A percentile compares a stretch with the other conserved stretches of the same genome.
These are phyloP conservation scores for Solanum gracilifrons DNA, from an alignment of 257 asterid species.

Conservation along the genomic window DNA sequence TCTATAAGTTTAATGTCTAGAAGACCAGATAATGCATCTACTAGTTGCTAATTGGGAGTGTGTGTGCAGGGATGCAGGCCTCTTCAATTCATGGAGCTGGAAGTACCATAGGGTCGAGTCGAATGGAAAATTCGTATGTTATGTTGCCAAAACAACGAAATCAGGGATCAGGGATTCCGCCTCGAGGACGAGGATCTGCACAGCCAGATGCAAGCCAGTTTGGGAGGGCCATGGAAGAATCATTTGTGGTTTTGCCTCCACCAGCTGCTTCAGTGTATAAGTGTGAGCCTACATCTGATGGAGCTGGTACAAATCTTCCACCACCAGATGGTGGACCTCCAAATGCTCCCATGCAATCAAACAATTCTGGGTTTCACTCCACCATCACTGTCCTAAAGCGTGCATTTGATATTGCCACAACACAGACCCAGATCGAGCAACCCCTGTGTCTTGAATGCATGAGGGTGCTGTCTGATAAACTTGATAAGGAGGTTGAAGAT, in stretches of 20 bases:
- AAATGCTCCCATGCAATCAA: conserved; percentile 40
- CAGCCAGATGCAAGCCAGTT: conserved; percentile 53
- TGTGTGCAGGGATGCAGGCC: conserved; percentile 67
- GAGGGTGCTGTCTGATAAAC: conserved; percentile 85
- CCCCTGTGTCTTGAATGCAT: conserved; percentile 97
- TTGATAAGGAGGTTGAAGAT: conserved; percentile 97
- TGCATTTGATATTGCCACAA: conserved; percentile 86
- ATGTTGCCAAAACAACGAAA: conserved; percentile 79
- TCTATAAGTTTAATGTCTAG: background rate
- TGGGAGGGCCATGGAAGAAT: conserved; percentile 87
- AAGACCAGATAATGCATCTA: background rate
- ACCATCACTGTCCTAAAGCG: conserved; percentile 79
- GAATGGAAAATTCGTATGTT: conserved; percentile 83
- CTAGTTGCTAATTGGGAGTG: conserved; percentile 10
- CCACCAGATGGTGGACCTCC: conserved; percentile 45
- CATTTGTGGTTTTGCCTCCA: conserved; percentile 94
- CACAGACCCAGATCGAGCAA: conserved; percentile 89
- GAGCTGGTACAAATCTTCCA: conserved; percentile 45
- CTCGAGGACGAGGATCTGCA: conserved; percentile 49
- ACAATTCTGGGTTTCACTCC: conserved; percentile 81
- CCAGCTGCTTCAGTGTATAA: conserved; percentile 97
- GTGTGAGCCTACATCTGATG: conserved; percentile 62
- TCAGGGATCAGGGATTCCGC: conserved; percentile 52
- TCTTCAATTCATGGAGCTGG: conserved; percentile 52
- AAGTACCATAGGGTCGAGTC: conserved; percentile 54